Evolutionary conservation across 139 green algal genomes (phyloP).

Genomic region (Pycnococcus provasolii): DNA sequence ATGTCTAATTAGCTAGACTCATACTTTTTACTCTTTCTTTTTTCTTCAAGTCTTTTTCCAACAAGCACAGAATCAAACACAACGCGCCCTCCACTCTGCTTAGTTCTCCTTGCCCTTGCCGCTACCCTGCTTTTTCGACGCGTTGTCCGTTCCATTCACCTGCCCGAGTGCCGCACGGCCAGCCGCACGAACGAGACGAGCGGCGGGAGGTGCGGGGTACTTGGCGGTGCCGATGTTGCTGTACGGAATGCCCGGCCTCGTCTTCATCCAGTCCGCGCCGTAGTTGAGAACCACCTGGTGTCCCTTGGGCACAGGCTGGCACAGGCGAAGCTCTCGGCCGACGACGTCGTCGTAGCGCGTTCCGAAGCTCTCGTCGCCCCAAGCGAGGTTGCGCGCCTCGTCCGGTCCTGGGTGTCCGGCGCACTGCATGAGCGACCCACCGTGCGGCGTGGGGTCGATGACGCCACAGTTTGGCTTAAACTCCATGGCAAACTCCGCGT

Average conservation of each 20-base stretch:
- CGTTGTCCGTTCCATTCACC: neutral
- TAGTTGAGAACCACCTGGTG: slow-evolving; percentile 26
- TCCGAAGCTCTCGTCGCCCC: slow-evolving; percentile 18
- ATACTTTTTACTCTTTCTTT: too few relatives aligned
- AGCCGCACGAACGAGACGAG: too few relatives aligned
- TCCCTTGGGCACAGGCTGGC: slow-evolving; percentile 7
- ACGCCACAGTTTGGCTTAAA: slow-evolving; percentile 25
- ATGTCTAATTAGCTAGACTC: too few relatives aligned
- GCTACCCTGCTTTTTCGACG: neutral
- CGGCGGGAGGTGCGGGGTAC: slow-evolving; percentile 17
- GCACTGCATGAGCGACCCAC: slow-evolving; percentile 18
- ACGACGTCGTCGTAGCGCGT: slow-evolving; percentile 18
- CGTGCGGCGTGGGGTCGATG: slow-evolving; percentile 19
- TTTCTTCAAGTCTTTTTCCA: too few relatives aligned
- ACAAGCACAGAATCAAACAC: too few relatives aligned
- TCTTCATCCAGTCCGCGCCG: slow-evolving; percentile 25
- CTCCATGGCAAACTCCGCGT: slow-evolving; percentile 17
- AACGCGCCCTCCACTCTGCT: too few relatives aligned
- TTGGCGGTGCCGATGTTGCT: slow-evolving; percentile 19
- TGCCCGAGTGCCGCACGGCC: too few relatives aligned
- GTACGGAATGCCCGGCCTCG: slow-evolving; percentile 6
- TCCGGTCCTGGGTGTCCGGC: slow-evolving; percentile 20
- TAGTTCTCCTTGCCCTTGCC: neutral
- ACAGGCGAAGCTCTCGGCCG: slow-evolving; percentile 17
- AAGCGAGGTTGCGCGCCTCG: slow-evolving; percentile 21